Conservation (phyloP, 192 early-diverging fungal species). For the Coemansia sp. region DNA sequence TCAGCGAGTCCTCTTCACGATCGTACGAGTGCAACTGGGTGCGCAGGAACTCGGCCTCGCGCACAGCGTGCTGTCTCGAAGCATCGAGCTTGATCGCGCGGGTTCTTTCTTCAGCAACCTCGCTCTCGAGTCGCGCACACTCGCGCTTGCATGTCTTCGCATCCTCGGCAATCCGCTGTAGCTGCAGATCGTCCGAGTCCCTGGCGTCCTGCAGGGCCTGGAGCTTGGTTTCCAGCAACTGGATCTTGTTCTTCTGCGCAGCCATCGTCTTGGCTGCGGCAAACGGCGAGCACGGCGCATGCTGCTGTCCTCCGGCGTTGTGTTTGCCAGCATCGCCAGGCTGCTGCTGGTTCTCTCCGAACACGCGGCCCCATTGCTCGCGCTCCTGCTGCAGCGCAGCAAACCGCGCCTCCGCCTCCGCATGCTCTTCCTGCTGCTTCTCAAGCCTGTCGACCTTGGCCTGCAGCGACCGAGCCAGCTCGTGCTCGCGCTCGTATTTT, state of each 20-base stretch:
- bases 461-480: constrained; percentile 45
- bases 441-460: constrained; percentile 59
- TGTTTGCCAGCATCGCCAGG: background rate
- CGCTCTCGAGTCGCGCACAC: constrained; percentile 13
- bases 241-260: constrained; percentile 21
- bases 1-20: constrained; percentile 35
- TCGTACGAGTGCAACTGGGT: constrained; percentile 63
- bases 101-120: constrained; percentile 26
- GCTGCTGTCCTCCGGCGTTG: background rate
- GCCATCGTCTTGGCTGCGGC: constrained; percentile 30
- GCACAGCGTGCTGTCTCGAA: constrained; percentile 57
- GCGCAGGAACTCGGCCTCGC: constrained; percentile 64
- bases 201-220: constrained; percentile 11
- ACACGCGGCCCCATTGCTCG: constrained; percentile 48
- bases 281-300: constrained; percentile 18
- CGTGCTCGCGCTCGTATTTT: constrained; percentile 56
- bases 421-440: constrained; percentile 33
- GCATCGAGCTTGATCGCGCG: constrained; percentile 44
- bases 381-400: constrained; percentile 45
- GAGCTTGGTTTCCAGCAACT: constrained; percentile 21
- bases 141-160: background rate
- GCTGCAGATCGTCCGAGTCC: constrained; percentile 3
- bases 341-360: constrained; percentile 11
- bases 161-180: constrained; percentile 1
- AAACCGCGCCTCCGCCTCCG: constrained; percentile 46